Evolutionary conservation across 306 rosid genomes (phyloP).

Genomic region (Cercis canadensis): DNA sequence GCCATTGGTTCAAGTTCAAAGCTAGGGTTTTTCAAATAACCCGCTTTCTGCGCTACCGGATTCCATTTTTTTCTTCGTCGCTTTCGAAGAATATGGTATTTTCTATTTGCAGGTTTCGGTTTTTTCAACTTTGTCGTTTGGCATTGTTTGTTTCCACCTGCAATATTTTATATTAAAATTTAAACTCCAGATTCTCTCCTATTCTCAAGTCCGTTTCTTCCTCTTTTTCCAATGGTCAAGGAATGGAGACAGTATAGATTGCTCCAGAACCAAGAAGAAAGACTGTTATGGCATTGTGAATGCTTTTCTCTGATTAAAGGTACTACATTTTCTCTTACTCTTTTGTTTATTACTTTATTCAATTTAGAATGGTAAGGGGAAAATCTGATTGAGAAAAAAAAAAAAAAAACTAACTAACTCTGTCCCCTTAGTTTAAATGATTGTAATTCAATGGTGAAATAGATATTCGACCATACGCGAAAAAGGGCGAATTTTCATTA

Average conservation of each 20-base stretch:
- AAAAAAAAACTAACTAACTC: background rate
- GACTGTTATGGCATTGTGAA: background rate
- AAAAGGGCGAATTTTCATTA: background rate
- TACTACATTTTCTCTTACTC: slow-evolving; percentile 40
- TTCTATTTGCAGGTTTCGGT: slow-evolving; percentile 37
- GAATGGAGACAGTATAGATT: slow-evolving; percentile 26
- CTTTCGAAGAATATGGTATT: slow-evolving; percentile 35
- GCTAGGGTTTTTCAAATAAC: slow-evolving; percentile 39
- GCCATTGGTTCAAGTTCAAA: slow-evolving; percentile 37
- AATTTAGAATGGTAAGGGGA: background rate
- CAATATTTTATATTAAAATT: slow-evolving; percentile 40
- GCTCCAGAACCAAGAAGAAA: slow-evolving; percentile 39
- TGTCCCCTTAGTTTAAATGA: background rate
- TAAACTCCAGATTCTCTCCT: slow-evolving; percentile 50
- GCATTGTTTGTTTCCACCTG: slow-evolving; percentile 35
- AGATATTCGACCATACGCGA: background rate
- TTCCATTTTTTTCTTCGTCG: slow-evolving; percentile 38
- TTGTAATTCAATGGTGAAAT: slow-evolving; percentile 2
- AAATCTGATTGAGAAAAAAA: slow-evolving; percentile 18
- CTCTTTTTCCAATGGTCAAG: slow-evolving; percentile 30
- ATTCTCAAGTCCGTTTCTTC: slow-evolving; percentile 35
- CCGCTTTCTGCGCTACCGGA: slow-evolving; percentile 54
- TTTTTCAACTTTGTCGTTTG: slow-evolving; percentile 54
- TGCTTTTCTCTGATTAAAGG: slow-evolving; percentile 25
- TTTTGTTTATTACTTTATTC: slow-evolving; percentile 24